Conservation (phyloP, 495 filamentous ascomycete species). For the Paragyromitra xinjiangensis region DNA sequence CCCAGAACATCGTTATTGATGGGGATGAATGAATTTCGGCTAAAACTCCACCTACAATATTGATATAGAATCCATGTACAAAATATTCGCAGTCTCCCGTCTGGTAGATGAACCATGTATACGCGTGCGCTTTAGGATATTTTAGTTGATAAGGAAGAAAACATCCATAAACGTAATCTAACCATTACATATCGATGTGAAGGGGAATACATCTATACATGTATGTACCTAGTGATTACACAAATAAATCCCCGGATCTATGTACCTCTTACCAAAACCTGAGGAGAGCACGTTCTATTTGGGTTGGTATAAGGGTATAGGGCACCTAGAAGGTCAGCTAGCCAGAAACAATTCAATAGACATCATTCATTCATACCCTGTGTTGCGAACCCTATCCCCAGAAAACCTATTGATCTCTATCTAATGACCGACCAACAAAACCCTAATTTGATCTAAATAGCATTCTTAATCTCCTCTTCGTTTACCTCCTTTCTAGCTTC, state of each 20-base stretch:
- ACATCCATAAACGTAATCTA: neutral
- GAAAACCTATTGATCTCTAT: neutral
- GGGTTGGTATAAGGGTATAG: too few species aligned
- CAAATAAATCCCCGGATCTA: too few species aligned
- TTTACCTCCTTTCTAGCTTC: slow-evolving; percentile 3
- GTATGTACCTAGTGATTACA: too few species aligned
- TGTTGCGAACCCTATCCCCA: neutral
- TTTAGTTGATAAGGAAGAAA: neutral
- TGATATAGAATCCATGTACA: neutral
- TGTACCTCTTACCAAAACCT: too few species aligned
- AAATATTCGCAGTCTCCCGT: neutral
- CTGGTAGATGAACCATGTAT: neutral
- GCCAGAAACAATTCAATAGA: neutral
- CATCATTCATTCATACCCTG: neutral
- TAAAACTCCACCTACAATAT: neutral
- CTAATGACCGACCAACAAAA: neutral
- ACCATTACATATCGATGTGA: neutral
- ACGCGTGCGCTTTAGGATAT: neutral
- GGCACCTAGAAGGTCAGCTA: neutral
- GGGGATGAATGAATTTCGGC: neutral
- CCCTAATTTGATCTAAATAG: neutral
- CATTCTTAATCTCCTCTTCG: slow-evolving; percentile 1
- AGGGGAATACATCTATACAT: neutral
- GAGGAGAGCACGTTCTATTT: too few species aligned
- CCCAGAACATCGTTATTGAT: neutral